phyloP scores from a whole-genome alignment of 305 asterid species.

The Plantago coronopus region DNA sequence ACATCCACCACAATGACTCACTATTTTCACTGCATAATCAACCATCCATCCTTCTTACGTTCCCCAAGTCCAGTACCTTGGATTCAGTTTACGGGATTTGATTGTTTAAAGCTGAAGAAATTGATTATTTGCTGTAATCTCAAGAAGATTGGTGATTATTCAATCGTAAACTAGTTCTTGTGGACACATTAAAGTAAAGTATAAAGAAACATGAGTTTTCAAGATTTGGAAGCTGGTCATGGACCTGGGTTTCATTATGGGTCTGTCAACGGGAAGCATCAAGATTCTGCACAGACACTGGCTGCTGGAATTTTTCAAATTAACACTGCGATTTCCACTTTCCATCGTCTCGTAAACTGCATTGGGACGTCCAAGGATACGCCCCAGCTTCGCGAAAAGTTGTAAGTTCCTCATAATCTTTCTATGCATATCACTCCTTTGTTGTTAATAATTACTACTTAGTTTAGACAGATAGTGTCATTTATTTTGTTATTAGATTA shows the following conservation, averaged over 20 bases:
- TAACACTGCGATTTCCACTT: constrained; percentile 69
- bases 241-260: constrained; percentile 49
- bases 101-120: too few relatives aligned
- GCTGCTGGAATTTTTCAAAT: constrained; percentile 76
- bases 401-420: constrained; percentile 35
- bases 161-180: too few relatives aligned
- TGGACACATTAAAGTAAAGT: too few relatives aligned
- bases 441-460: too few relatives aligned
- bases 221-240: constrained; percentile 81
- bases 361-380: constrained; percentile 84
- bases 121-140: too few relatives aligned
- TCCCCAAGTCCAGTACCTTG: too few relatives aligned
- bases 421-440: too few relatives aligned
- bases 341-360: constrained; percentile 72
- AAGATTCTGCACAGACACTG: constrained; percentile 68
- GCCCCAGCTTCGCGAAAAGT: constrained; percentile 69
- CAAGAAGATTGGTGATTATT: too few relatives aligned
- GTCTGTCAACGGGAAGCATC: constrained; percentile 52
- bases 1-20: too few relatives aligned
- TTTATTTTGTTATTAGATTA: neutral
- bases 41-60: too few relatives aligned
- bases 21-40: too few relatives aligned
- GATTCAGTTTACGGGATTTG: too few relatives aligned
- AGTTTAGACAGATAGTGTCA: neutral
- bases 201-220: constrained; percentile 51